Base-by-base conservation (phyloP, 495 filamentous ascomycete genomes). In the Penicillium fimorum region DNA sequence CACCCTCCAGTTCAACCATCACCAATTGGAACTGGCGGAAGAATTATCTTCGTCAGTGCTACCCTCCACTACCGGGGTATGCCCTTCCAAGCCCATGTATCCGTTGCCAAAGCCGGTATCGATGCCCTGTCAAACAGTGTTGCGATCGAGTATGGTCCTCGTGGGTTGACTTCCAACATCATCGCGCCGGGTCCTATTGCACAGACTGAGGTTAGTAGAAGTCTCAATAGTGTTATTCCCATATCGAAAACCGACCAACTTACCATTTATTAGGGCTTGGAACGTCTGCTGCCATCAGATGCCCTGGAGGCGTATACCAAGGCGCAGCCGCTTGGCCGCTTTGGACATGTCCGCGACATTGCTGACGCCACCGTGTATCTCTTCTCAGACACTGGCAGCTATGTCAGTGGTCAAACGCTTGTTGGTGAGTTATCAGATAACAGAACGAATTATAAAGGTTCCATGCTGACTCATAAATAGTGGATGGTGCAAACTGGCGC, bases 331-430 rank as follows among this genome's bases (percentile, higher is more conserved):
- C 68, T 87, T 0, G 90, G 91, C 12, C 77, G 91, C 47, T 81
- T 81, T 58, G 94, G 93, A n/a, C 84, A 79, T 1, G 82, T 96
- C 9, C 85, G 85, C 54, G 93, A 98, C 62, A 92, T 98, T 64
- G 88, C 92, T 0, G 92, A 98, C 74, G 90, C 92, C 15, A 96
- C 92, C 0, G 85, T 97, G 0, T 97, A 83, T 60, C 70, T 96
- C 22, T 91, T 96, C 59, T 85, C 85, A 24, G 87, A 93, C 46
- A 84, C 88, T 0, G 92, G 88, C 3, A 92, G 84, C 63, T 97
- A 89, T 66, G 82, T 96, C 8, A 95, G 85, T 59, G 91, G 90
- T 2, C 84, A 87, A 38, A 81, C 81, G 5, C 70, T 96, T 10
- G 88, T 96, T 45, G 90, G 76, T 77, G 61, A 55, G 76, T 71